These are phyloP conservation scores for Rhipidocladum racemiflorum DNA, from an alignment of 176 grass and related monocot species.

Conservation along the genomic window DNA sequence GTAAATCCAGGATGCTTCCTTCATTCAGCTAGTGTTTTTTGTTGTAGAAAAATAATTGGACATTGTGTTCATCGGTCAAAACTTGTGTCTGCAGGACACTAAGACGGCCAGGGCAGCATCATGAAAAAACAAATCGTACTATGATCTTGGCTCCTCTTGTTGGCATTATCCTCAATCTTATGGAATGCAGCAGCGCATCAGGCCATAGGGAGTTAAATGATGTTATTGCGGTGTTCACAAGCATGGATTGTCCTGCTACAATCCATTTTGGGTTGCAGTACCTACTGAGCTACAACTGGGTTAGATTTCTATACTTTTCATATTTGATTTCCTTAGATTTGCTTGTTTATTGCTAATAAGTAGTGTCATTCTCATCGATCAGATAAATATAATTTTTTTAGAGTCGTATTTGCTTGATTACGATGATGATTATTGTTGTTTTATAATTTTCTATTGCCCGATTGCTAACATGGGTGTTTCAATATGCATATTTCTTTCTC, in stretches of 20 bases:
- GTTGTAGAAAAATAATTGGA: neutral
- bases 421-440: neutral
- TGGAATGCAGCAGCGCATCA: conserved; percentile 51
- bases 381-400: neutral
- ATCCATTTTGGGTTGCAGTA: conserved; percentile 75
- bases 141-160: conserved; percentile 91
- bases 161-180: conserved; percentile 75
- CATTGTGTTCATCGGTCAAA: conserved; percentile 1
- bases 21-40: neutral
- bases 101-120: conserved; percentile 56
- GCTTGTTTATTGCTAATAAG: neutral
- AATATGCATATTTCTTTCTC: conserved; percentile 19
- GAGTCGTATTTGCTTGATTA: neutral
- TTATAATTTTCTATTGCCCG: neutral
- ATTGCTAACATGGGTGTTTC: neutral
- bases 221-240: conserved; percentile 67
- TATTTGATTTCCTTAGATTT: conserved; percentile 17
- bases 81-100: conserved; percentile 50
- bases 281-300: conserved; percentile 84
- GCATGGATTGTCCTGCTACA: conserved; percentile 79
- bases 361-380: neutral
- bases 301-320: conserved; percentile 44
- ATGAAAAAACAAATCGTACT: conserved; percentile 77
- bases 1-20: neutral
- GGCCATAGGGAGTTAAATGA: conserved; percentile 57